These are phyloP conservation scores for Lolium rigidum DNA, from an alignment of 176 grass and related monocot genomes.

Conservation along the genomic window DNA sequence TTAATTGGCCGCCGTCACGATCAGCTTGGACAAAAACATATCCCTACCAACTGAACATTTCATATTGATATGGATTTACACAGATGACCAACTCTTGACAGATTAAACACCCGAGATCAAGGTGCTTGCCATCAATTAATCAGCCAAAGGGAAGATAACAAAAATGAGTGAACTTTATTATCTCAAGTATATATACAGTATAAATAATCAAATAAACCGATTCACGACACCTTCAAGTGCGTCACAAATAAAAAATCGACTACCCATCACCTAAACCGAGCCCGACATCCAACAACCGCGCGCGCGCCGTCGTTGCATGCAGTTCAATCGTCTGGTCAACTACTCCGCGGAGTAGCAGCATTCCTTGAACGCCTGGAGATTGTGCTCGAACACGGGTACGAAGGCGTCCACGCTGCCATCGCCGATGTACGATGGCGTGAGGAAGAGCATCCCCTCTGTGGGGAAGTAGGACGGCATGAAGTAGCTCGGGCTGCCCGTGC, in stretches of 20 bases:
- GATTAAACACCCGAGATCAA: background rate
- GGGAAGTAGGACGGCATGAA: slow-evolving; percentile 84
- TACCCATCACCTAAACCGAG: background rate
- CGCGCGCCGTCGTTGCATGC: no score
- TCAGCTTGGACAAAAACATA: background rate
- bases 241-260: background rate
- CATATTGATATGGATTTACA: background rate
- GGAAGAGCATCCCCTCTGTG: slow-evolving; percentile 67
- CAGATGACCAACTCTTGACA: background rate
- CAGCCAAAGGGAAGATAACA: background rate
- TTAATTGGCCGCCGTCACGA: no score
- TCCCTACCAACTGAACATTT: background rate
- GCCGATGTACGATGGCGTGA: slow-evolving; percentile 63
- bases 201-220: background rate
- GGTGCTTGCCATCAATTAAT: background rate
- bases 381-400: slow-evolving; percentile 66
- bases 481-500: slow-evolving; percentile 60
- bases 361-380: slow-evolving; percentile 68
- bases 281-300: background rate
- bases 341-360: slow-evolving; percentile 63
- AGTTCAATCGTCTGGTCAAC: background rate
- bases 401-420: slow-evolving; percentile 82
- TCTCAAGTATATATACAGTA: background rate
- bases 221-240: background rate
- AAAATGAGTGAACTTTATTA: background rate